A percentile compares a stretch with the other conserved stretches of the same genome.
phyloP scores from a whole-genome alignment of 331 rosid species.

The Malus hybrid region DNA sequence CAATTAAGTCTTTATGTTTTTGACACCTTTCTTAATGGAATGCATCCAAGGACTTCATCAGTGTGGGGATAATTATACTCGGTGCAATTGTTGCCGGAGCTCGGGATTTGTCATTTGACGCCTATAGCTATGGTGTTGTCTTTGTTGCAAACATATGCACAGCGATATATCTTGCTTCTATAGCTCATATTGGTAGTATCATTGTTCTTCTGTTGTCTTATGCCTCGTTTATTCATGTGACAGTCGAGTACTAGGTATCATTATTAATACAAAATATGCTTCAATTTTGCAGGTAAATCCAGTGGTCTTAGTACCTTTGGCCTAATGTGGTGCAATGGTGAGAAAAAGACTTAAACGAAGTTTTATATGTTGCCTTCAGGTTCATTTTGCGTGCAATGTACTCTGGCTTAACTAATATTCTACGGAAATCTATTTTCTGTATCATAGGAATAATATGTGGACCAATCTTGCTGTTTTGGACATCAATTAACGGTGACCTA shows the following conservation, averaged over 20 bases:
- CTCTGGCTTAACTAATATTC: not conserved
- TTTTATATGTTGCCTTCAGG: not conserved
- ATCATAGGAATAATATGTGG: slow-evolving; percentile 44
- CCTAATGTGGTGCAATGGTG: slow-evolving; percentile 78
- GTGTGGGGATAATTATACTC: slow-evolving; percentile 53
- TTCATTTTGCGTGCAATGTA: not conserved
- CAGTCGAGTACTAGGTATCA: not conserved
- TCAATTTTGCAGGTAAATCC: slow-evolving; percentile 43
- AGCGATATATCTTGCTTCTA: slow-evolving; percentile 56
- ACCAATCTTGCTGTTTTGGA: slow-evolving; percentile 61
- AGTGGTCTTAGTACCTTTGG: slow-evolving; percentile 70
- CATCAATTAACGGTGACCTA: slow-evolving; percentile 50
- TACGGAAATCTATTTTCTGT: slow-evolving; percentile 1
- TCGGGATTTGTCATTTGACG: slow-evolving; percentile 57
- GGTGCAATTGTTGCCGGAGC: slow-evolving; percentile 74
- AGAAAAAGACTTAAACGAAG: slow-evolving; percentile 11
- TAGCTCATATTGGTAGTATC: slow-evolving; percentile 52
- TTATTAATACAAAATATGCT: not conserved
- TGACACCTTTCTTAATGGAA: slow-evolving; percentile 17
- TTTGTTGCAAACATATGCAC: slow-evolving; percentile 60
- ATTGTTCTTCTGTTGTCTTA: not conserved
- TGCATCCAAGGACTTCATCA: slow-evolving; percentile 36
- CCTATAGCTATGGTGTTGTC: slow-evolving; percentile 46
- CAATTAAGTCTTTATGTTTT: not conserved
- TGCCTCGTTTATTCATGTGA: not conserved